These are phyloP conservation scores for Betula pendula DNA, from an alignment of 306 rosid species.

Conservation along the genomic window DNA sequence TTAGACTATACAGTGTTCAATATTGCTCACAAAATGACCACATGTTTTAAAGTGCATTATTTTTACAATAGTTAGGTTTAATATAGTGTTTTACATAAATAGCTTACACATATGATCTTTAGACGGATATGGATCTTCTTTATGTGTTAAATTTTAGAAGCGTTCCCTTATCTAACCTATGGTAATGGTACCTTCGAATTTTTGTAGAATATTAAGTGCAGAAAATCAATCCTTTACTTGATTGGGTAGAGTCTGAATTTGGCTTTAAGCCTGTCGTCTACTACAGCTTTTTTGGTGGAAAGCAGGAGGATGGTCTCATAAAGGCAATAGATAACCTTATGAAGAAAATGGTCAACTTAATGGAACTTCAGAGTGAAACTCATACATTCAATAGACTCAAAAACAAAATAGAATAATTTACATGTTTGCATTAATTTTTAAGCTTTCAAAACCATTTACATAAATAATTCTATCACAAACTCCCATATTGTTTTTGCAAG, in stretches of 20 bases:
- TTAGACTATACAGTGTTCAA: background rate
- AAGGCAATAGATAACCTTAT: constrained; percentile 58
- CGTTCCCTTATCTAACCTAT: constrained; percentile 8
- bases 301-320: constrained; percentile 75
- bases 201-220: constrained; percentile 75
- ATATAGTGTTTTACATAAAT: background rate
- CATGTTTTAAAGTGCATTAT: background rate
- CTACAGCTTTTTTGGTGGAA: constrained; percentile 76
- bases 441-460: too few species aligned
- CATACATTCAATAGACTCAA: too few species aligned
- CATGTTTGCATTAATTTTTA: too few species aligned
- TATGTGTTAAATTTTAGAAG: background rate
- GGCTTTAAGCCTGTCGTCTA: constrained; percentile 77
- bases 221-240: constrained; percentile 79
- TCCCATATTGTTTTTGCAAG: too few species aligned
- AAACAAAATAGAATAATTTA: too few species aligned
- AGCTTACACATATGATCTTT: background rate
- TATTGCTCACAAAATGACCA: background rate
- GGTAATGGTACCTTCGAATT: constrained; percentile 5
- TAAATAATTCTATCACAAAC: too few species aligned
- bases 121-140: background rate
- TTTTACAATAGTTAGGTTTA: background rate
- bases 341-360: constrained; percentile 59
- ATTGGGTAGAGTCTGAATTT: constrained; percentile 79
- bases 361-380: too few species aligned